Percentiles rank a stretch among this genome's conserved stretches.
phyloP scores from a whole-genome alignment of 371 early-diverging fungal genomes.

The Rhizopus delemar region DNA sequence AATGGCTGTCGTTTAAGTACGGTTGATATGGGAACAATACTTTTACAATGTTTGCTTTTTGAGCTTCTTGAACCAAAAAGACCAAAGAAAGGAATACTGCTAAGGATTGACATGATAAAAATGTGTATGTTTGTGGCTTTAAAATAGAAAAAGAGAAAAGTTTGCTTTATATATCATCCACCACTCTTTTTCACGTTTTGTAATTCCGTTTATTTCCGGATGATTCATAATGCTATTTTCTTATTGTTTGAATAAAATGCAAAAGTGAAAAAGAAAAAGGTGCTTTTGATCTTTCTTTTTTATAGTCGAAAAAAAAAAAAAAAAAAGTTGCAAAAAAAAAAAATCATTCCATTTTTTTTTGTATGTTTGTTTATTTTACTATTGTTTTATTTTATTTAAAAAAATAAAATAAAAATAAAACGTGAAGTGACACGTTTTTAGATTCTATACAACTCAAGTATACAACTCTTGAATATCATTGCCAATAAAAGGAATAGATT shows the following conservation, averaged over 20 bases:
- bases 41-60: slow-evolving; percentile 35
- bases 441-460: slow-evolving; percentile 29
- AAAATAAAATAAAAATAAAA: no score
- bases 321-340: no score
- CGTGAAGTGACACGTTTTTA: neutral
- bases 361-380: neutral
- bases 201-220: slow-evolving; percentile 28
- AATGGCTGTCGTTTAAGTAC: slow-evolving; percentile 37
- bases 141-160: slow-evolving; percentile 9
- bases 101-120: slow-evolving; percentile 29
- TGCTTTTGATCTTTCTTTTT: neutral
- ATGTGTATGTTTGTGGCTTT: neutral
- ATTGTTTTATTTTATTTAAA: neutral
- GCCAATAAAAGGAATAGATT: slow-evolving; percentile 44
- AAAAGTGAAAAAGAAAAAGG: neutral
- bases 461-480: slow-evolving; percentile 45
- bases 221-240: slow-evolving; percentile 27
- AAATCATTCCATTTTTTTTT: no score
- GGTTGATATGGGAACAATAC: slow-evolving; percentile 38
- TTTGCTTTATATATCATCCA: neutral
- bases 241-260: neutral
- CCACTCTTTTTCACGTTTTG: slow-evolving; percentile 2
- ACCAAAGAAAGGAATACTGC: slow-evolving; percentile 31
- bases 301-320: no score
- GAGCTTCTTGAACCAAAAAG: slow-evolving; percentile 25